A percentile compares a stretch with the other conserved stretches of the same genome.
Conservation (phyloP, 129 eudicot species). For the Helianthus annuus region DNA sequence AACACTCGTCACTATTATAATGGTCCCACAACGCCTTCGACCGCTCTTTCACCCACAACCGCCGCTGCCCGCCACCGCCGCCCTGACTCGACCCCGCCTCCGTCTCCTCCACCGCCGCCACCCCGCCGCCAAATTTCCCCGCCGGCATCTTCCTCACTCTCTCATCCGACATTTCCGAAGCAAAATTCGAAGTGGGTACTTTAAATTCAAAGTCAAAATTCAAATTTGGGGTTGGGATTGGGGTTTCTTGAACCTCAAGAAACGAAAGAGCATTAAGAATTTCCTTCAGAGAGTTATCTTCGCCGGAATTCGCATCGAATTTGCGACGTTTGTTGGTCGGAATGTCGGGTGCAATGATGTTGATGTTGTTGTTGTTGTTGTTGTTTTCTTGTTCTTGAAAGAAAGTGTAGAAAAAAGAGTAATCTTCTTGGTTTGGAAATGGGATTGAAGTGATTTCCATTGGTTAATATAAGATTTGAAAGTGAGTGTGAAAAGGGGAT, state of each 20-base stretch:
- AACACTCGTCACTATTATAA: constrained; percentile 56
- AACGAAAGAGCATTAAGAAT: constrained; percentile 22
- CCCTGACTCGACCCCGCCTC: constrained; percentile 15
- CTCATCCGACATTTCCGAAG: constrained; percentile 13
- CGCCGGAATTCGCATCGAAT: background rate
- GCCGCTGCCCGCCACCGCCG: constrained; percentile 32
- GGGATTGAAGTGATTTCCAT: constrained; percentile 62
- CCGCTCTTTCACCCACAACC: constrained; percentile 86
- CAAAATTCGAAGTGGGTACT: constrained; percentile 22
- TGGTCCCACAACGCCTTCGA: constrained; percentile 87
- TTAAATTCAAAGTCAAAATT: constrained; percentile 25
- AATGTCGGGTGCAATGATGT: background rate
- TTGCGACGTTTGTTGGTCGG: constrained; percentile 30
- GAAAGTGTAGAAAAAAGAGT: constrained; percentile 41
- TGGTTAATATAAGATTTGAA: constrained; percentile 7
- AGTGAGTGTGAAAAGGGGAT: constrained; percentile 21
- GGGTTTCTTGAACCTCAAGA: constrained; percentile 11
- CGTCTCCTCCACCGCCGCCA: background rate
- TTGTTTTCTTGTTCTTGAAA: constrained; percentile 50
- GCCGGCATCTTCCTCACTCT: constrained; percentile 30
- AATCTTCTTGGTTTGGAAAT: constrained; percentile 53
- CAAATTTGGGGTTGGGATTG: background rate
- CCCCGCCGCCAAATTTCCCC: constrained; percentile 7
- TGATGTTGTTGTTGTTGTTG: background rate
- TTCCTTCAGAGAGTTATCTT: constrained; percentile 27